Evolutionary conservation across 768 basidiomycete genomes (phyloP), one percentile per base, ranked within the genome.

Genomic region (Rickenella mellea): DNA sequence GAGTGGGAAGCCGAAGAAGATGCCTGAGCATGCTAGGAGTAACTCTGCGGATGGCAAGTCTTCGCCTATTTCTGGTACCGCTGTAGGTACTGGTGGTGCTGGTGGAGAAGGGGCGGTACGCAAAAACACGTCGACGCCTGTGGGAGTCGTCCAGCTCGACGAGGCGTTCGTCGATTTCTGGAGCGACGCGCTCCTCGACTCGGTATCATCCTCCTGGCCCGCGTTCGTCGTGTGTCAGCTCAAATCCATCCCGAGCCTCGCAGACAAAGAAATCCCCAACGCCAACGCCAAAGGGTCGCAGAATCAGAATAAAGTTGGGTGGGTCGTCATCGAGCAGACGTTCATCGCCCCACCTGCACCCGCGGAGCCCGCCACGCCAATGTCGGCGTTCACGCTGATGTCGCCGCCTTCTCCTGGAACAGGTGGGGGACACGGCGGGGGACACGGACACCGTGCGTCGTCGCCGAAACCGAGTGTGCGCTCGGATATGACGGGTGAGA

Each of bases 121-220:
- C 67, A 64, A 37, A 47, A 54, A 25, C n/a, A 69, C 54, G 46
- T 63, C 69, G 17, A 67, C 69, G 0, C 57, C 60, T 7, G 57
- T 80, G 9, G 60, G 67, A 11, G 48, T 74, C 27, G 60, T 78
- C n/a, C 70, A 76, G 46, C 53, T 89, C 9, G 86, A 89, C 51
- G 85, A 88, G 51, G 83, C 84, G 1, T 88, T 89, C 56, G 61
- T 87, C 41, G 85, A 89, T 57, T 86, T 86, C 55, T 88, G 84
- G 83, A 72, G 69, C 39, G 85, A 89, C 52, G 72, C 83, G 2
- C 54, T 87, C 25, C 62, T 79, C 12, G 85, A 89, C 51, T 76
- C 82, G 14, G 70, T 85, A 44, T 65, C 80, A 0, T 57, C 67
- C 1, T 58, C 63, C 31, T 86, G 80, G 83, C 84, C 83, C 10